Conservation (phyloP, 1,284 basidiomycete species). For the Ceratobasidium papillatum region DNA sequence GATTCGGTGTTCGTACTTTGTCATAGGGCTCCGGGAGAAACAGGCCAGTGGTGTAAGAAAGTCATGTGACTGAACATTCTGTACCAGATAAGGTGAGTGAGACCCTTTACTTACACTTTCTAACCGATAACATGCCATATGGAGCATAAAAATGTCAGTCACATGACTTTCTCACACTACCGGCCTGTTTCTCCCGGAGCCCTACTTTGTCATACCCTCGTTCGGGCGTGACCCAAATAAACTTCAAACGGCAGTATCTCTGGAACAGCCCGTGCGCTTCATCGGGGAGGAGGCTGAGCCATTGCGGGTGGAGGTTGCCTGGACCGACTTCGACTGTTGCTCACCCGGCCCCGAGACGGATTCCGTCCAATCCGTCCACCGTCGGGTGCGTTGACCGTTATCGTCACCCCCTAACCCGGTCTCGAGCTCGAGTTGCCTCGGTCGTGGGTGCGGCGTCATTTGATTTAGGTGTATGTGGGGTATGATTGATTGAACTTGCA, state of each 20-base stretch:
- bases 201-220: conserved; percentile 74
- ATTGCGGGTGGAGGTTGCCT: conserved; percentile 57
- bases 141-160: too few relatives aligned
- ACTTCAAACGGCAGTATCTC: conserved; percentile 76
- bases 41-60: too few relatives aligned
- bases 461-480: not conserved
- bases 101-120: too few relatives aligned
- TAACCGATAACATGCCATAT: too few relatives aligned
- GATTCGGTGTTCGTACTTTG: conserved; percentile 63
- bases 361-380: conserved; percentile 56
- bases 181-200: too few relatives aligned
- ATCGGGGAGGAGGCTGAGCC: conserved; percentile 50
- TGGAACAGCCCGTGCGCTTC: conserved; percentile 81
- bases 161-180: too few relatives aligned
- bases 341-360: conserved; percentile 64
- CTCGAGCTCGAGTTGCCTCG: conserved; percentile 40
- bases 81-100: too few relatives aligned
- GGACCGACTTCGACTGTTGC: conserved; percentile 75
- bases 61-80: too few relatives aligned
- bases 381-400: conserved; percentile 50
- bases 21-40: too few relatives aligned
- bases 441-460: conserved; percentile 3
- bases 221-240: conserved; percentile 72
- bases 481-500: conserved; percentile 51
- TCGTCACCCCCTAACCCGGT: conserved; percentile 52